Base-by-base conservation (phyloP, 768 basidiomycete species). In the Hygrophoropsis aurantiaca region DNA sequence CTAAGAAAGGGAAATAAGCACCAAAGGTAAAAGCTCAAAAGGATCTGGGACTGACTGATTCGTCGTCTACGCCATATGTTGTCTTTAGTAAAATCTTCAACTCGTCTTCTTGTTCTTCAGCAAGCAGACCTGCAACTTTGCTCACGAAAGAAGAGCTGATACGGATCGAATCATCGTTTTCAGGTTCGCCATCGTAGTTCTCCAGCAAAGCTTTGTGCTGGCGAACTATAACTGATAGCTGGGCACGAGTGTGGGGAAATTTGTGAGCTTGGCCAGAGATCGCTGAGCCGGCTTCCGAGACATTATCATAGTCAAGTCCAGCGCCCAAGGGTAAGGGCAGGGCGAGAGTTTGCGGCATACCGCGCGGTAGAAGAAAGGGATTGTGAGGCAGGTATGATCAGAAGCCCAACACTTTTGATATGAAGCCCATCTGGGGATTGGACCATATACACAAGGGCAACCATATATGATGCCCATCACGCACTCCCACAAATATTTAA, bases 71-170 rank as follows among this genome's bases (percentile, higher is more conserved):
- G 1, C 77, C 80, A 62, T 83, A 90, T 21, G 77, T 80, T 27
- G 77, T 75, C 67, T 82, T 87, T 49, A 97, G 75, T 27, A 92
- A 58, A 0, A 64, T 57, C 68, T 94, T 94, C 59, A 95, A 82
- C 40, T 83, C 82, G 45, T 95, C 94, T 67, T 94, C 94, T 48
- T 86, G 81, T 67, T 97, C 94, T 43, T 84, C 81, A 24, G 79
- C 80, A 32, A 97, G 78, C 42, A 90, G 69, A 2, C 72, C 69
- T 20, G 87, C 87, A 3, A 94, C 85, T 58, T 75, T 74, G 58
- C 74, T 79, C n/a, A 94, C 79, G 8, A 94, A 66, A 27, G 74
- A 68, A 4, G 81, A 73, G 35, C 75, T 79, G 36, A 92, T 81
- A 46, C 69, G 71, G 38, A 67, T 66, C 40, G 73, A 72, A 37